These are phyloP conservation scores for Fusarium humuli DNA, from an alignment of 2,329 filamentous ascomycete species.

Conservation along the genomic window DNA sequence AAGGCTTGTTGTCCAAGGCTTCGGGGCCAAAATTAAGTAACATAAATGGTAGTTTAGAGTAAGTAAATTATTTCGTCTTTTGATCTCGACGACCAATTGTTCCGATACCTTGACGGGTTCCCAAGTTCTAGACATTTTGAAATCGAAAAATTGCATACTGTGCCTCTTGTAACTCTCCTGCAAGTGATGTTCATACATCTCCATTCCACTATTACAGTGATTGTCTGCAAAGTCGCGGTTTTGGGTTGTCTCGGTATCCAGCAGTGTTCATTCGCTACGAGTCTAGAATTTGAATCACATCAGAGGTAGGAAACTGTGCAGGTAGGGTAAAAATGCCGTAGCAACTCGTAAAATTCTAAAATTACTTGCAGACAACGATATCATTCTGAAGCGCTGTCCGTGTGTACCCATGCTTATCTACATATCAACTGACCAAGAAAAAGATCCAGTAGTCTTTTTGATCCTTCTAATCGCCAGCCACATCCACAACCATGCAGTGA, in stretches of 20 bases:
- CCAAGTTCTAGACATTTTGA: conserved; percentile 24
- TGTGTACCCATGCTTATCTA: conserved; percentile 30
- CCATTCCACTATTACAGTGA: background rate
- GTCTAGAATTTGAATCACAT: background rate
- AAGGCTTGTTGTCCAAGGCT: background rate
- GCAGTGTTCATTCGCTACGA: background rate
- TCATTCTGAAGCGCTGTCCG: conserved; percentile 35
- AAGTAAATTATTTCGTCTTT: background rate
- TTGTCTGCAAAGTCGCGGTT: conserved; percentile 27
- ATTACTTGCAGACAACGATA: conserved; percentile 34
- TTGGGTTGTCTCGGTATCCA: background rate
- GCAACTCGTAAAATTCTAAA: conserved; percentile 25
- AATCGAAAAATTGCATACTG: conserved; percentile 17
- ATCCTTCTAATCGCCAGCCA: conserved; percentile 11
- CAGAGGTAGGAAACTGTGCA: background rate
- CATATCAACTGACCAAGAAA: conserved; percentile 9
- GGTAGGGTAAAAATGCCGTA: conserved; percentile 5
- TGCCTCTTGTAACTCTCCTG: conserved; percentile 1
- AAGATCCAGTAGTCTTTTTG: conserved; percentile 6
- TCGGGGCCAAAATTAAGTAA: background rate
- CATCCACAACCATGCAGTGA: conserved; percentile 35
- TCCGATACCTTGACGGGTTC: background rate
- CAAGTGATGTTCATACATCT: background rate
- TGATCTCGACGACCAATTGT: background rate
- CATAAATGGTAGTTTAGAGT: background rate